Percentiles rank a stretch among this genome's conserved stretches.
Conservation (phyloP, 805 yeast species). For the Ogataea minuta region DNA sequence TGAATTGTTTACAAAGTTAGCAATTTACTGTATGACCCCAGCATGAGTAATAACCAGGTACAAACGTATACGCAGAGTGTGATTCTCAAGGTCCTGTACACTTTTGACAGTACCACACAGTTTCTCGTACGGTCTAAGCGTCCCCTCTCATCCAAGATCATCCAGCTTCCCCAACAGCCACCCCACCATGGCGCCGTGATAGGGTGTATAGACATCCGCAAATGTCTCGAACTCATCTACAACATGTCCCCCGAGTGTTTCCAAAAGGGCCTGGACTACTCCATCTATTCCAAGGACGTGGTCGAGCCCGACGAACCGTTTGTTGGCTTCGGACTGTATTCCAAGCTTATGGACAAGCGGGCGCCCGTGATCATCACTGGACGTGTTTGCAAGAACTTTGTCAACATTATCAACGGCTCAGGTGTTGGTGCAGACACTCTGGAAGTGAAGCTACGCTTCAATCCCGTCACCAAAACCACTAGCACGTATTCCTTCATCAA, state of each 20-base stretch:
- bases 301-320: constrained; percentile 52
- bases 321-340: constrained; percentile 44
- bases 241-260: constrained; percentile 49
- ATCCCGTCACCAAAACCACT: constrained; percentile 14
- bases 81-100: constrained; percentile 39
- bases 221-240: constrained; percentile 43
- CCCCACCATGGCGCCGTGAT: constrained; percentile 40
- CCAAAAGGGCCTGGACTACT: constrained; percentile 41
- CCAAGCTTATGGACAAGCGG: constrained; percentile 30
- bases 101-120: constrained; percentile 42
- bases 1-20: constrained; percentile 8
- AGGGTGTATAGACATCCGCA: constrained; percentile 42
- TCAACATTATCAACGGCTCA: constrained; percentile 41
- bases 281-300: constrained; percentile 47
- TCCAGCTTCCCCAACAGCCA: constrained; percentile 42
- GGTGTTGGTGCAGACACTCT: constrained; percentile 43
- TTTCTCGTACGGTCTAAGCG: constrained; percentile 41
- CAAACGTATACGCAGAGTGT: constrained; percentile 28
- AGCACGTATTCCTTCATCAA: background rate
- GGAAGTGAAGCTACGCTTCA: constrained; percentile 56
- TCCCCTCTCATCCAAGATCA: constrained; percentile 39
- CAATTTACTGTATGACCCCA: constrained; percentile 3
- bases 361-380: constrained; percentile 46
- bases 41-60: constrained; percentile 22
- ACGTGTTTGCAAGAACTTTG: constrained; percentile 56